Evolutionary conservation across 2,329 filamentous ascomycete genomes (phyloP), one percentile per base, ranked within the genome.

Genomic region (Fusarium decemcellulare): DNA sequence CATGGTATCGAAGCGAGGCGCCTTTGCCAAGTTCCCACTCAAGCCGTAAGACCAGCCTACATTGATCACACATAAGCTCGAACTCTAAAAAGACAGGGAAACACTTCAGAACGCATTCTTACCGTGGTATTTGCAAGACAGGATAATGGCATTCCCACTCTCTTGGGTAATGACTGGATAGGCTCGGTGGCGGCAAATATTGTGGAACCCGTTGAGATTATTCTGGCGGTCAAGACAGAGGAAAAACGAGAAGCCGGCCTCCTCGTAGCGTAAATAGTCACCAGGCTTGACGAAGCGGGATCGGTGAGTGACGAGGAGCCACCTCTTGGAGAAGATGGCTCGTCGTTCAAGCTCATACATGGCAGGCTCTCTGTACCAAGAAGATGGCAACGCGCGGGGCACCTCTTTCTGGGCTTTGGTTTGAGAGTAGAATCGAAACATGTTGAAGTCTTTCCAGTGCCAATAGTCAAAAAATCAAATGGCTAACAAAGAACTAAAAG

Each of bases 131-230:
- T 85, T 85, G 80, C 88, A 90, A 0, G 84, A 82, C 27, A 90
- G 81, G 8, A 90, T 83, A 54, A 79, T 82, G 32, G 82, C 82
- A n/a, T 81, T 82, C 2, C 88, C 88, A 3, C 80, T 77, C 2
- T 84, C 81, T 42, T 84, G 81, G 0, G 79, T 82, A 3, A 88
- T 85, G 3, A 90, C 82, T 0, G 87, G 86, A 67, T 86, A 90
- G 9, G 88, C 88, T 8, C 87, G 81, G 72, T 90, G 88, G 2
- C 88, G 80, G 76, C 88, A 91, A 15, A 90, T 81, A 70, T 90
- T 90, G 76, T 90, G 88, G 71, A 90, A 90, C 15, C 83, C 87
- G 55, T 87, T 85, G 71, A 89, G 82, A 4, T 83, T 81, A 14
- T 83, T 83, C 8, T 84, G 77, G n/a, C 83, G 81, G 69, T 88